A percentile compares a stretch with the other conserved stretches of the same genome.
Evolutionary conservation across 176 grass and related monocot species (phyloP).

Genomic region (Thinopyrum elongatum): DNA sequence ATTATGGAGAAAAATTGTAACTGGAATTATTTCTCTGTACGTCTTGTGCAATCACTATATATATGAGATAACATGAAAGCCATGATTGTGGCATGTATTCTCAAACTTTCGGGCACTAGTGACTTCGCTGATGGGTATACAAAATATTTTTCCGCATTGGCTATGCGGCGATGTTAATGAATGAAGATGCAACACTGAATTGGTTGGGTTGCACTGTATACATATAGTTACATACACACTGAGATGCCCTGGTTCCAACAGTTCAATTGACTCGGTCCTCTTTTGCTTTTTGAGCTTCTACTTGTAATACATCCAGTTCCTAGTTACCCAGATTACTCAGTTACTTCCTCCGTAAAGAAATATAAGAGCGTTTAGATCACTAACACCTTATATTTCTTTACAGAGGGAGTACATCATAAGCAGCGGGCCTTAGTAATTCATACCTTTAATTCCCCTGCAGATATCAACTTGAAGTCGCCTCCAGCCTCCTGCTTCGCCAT

Average conservation of each 20-base stretch:
- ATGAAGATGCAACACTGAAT: background rate
- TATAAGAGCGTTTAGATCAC: too few species aligned
- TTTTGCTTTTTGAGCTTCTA: constrained; percentile 15
- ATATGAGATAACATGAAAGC: background rate
- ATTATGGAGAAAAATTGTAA: background rate
- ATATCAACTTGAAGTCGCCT: constrained; percentile 1
- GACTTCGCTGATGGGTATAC: background rate
- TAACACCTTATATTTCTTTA: too few species aligned
- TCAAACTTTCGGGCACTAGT: background rate
- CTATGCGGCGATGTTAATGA: background rate
- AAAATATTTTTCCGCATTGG: background rate
- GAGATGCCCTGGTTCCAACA: background rate
- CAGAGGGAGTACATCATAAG: constrained; percentile 16
- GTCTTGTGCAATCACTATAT: background rate
- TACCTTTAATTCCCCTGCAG: constrained; percentile 26
- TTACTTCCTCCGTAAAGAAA: too few species aligned
- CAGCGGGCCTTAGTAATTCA: background rate
- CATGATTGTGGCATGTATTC: background rate
- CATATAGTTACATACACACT: background rate
- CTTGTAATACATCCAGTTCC: background rate
- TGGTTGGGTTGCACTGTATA: background rate
- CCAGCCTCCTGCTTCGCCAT: constrained; percentile 9
- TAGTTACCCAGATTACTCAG: background rate
- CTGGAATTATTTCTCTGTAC: background rate
- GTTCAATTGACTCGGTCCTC: background rate